phyloP scores from a whole-genome alignment of 2,329 filamentous ascomycete species.

The Fusarium mexicanum region DNA sequence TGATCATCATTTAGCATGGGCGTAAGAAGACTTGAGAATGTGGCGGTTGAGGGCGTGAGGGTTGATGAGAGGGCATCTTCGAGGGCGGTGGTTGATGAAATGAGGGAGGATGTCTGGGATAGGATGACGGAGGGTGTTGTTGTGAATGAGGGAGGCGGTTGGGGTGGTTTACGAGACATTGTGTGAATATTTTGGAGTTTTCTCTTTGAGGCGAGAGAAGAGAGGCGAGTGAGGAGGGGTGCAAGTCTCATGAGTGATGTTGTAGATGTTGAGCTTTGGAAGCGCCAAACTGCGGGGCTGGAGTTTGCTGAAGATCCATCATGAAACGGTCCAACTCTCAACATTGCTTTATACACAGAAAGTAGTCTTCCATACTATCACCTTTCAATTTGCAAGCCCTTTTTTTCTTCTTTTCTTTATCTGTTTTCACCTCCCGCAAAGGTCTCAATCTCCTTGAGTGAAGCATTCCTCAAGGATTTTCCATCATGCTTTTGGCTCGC shows the following conservation, averaged over 20 bases:
- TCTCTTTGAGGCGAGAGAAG: not conserved
- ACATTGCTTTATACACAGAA: not conserved
- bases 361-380: rapidly evolving
- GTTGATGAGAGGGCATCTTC: conserved; percentile 33
- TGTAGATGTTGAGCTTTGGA: not conserved
- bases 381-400: not conserved
- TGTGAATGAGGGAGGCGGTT: conserved; percentile 36
- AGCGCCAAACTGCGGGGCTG: conserved; percentile 15
- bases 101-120: conserved; percentile 48
- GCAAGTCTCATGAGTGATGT: conserved; percentile 4
- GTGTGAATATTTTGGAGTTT: not conserved
- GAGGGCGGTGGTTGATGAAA: conserved; percentile 25
- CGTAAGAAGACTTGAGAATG: conserved; percentile 30
- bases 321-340: not conserved
- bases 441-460: too few species aligned
- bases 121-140: conserved; percentile 24
- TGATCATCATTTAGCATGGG: conserved; percentile 41
- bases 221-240: not conserved
- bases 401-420: not conserved
- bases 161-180: conserved; percentile 34
- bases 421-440: too few species aligned
- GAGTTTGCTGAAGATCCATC: not conserved
- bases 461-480: too few species aligned
- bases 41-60: conserved; percentile 32
- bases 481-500: too few species aligned